Evolutionary conservation across 352 stramenopile genomes (phyloP).

Genomic region (Phytophthora foliorum): DNA sequence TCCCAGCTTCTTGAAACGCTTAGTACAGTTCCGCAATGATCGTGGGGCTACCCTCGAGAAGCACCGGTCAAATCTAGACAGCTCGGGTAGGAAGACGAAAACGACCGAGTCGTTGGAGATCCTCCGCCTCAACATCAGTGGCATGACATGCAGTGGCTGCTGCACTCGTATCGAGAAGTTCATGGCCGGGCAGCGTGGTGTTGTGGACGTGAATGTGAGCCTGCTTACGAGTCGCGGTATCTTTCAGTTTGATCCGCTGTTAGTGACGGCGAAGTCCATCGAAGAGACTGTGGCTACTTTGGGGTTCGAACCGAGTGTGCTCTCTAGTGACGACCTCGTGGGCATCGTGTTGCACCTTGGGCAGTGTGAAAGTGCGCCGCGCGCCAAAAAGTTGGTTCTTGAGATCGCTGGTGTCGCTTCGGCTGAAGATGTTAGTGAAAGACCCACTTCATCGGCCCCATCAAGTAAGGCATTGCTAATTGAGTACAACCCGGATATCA

Average conservation of each 20-base stretch:
- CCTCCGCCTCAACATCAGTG: slow-evolving; percentile 68
- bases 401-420: slow-evolving; percentile 50
- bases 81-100: slow-evolving; percentile 21
- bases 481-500: slow-evolving; percentile 58
- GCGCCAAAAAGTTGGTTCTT: slow-evolving; percentile 36
- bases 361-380: slow-evolving; percentile 25
- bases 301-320: slow-evolving; percentile 74
- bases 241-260: slow-evolving; percentile 56
- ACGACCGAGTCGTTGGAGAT: slow-evolving; percentile 28
- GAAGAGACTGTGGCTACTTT: slow-evolving; percentile 67
- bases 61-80: slow-evolving; percentile 20
- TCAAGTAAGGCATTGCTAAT: slow-evolving; percentile 42
- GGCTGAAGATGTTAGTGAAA: slow-evolving; percentile 34
- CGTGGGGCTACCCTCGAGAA: slow-evolving; percentile 42
- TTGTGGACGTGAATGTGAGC: slow-evolving; percentile 73
- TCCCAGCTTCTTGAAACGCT: slow-evolving; percentile 52
- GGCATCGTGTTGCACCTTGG: slow-evolving; percentile 64
- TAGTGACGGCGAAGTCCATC: slow-evolving; percentile 67
- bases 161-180: slow-evolving; percentile 88
- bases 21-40: slow-evolving; percentile 50
- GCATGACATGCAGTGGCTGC: slow-evolving; percentile 91
- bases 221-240: slow-evolving; percentile 66
- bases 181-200: slow-evolving; percentile 58
- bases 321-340: slow-evolving; percentile 62
- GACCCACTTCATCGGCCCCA: slow-evolving; percentile 8